A percentile compares a stretch with the other conserved stretches of the same genome.
These are phyloP conservation scores for Penicillium sp. DNA, from an alignment of 2,329 filamentous ascomycete genomes.

Conservation along the genomic window DNA sequence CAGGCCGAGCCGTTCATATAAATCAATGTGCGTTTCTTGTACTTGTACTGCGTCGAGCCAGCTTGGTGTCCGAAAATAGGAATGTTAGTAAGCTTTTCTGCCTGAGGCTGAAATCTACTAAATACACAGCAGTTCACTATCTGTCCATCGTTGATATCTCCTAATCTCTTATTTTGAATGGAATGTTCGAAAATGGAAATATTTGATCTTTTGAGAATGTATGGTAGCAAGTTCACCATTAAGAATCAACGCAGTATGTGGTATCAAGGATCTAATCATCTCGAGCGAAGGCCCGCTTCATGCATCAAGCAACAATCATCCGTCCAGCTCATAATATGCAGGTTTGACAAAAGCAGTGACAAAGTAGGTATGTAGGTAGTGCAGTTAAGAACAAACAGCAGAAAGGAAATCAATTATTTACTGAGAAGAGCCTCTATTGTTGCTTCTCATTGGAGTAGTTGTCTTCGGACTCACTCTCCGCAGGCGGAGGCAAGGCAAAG, in stretches of 20 bases:
- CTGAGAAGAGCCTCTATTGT: conserved; percentile 7
- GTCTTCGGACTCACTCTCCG: conserved; percentile 25
- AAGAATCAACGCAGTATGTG: conserved; percentile 12
- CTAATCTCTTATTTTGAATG: too few species aligned
- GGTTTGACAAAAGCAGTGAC: conserved; percentile 7
- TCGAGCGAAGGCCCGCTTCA: conserved; percentile 8
- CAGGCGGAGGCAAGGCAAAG: conserved; percentile 36
- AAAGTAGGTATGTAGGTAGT: conserved; percentile 3
- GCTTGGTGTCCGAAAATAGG: not conserved
- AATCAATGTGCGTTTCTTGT: not conserved
- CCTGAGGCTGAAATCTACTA: too few species aligned
- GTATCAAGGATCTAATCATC: conserved; percentile 24
- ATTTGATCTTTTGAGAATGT: not conserved
- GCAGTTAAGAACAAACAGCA: conserved; percentile 8
- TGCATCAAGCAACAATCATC: conserved; percentile 18
- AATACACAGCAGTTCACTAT: too few species aligned
- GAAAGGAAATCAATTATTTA: conserved; percentile 11
- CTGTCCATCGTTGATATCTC: too few species aligned
- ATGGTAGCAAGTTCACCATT: not conserved
- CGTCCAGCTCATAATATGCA: conserved; percentile 11
- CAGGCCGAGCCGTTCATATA: not conserved
- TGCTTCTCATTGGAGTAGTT: conserved; percentile 26
- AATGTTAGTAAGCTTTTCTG: conserved; percentile 3
- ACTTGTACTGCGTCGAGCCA: not conserved
- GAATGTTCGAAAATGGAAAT: not conserved